phyloP scores from a whole-genome alignment of 2,329 filamentous ascomycete genomes.

The Chalaropsis thielavioides region DNA sequence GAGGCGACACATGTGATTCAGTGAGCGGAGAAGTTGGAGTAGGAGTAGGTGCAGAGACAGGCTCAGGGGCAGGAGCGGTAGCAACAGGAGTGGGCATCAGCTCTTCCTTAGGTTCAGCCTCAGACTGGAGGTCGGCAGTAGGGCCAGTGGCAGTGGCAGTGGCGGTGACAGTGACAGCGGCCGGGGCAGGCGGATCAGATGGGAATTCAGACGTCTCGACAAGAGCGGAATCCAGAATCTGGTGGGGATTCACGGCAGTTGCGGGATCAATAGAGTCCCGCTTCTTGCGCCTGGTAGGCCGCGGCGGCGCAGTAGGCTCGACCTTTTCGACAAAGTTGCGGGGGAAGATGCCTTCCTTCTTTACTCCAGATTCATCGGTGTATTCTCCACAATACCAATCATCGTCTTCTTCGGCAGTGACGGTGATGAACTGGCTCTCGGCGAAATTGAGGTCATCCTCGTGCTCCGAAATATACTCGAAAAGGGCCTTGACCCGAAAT shows the following conservation, averaged over 20 bases:
- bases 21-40: constrained; percentile 25
- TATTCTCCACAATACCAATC: constrained; percentile 94
- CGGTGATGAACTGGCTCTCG: constrained; percentile 78
- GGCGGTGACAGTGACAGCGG: constrained; percentile 24
- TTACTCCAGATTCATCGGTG: constrained; percentile 56
- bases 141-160: constrained; percentile 21
- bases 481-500: constrained; percentile 93
- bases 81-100: neutral
- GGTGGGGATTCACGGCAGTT: constrained; percentile 23
- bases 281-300: constrained; percentile 63
- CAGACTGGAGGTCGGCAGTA: neutral
- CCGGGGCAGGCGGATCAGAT: constrained; percentile 3
- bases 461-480: constrained; percentile 83
- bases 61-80: constrained; percentile 10
- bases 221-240: constrained; percentile 21
- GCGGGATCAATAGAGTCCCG: constrained; percentile 37
- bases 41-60: constrained; percentile 18
- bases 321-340: constrained; percentile 96
- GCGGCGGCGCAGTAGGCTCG: constrained; percentile 78
- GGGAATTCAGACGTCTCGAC: constrained; percentile 12
- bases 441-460: constrained; percentile 88
- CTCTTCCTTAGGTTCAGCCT: constrained; percentile 2
- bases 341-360: constrained; percentile 78
- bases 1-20: constrained; percentile 23
- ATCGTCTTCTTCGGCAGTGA: constrained; percentile 79